Conservation (phyloP, 2,329 filamentous ascomycete species). For the Fusarium sp. region DNA sequence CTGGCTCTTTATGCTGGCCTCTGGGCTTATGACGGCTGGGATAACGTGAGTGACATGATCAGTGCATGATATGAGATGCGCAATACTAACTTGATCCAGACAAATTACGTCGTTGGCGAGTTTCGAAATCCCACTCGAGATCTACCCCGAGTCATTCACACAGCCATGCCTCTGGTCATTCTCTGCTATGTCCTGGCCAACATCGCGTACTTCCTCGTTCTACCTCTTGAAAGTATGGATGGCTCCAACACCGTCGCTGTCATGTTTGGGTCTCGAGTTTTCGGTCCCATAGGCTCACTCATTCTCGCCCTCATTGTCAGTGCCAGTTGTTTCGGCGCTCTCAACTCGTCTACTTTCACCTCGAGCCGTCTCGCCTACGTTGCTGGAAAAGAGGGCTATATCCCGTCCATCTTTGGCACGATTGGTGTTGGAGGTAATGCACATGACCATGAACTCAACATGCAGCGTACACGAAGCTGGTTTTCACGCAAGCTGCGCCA, state of each 20-base stretch:
- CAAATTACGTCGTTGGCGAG: constrained; percentile 97
- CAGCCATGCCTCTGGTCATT: constrained; percentile 94
- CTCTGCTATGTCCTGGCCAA: constrained; percentile 90
- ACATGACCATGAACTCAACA: constrained; percentile 53
- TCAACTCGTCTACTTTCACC: constrained; percentile 95
- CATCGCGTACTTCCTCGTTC: constrained; percentile 91
- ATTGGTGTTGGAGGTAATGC: constrained; percentile 72
- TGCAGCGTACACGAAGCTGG: constrained; percentile 63
- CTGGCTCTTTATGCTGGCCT: constrained; percentile 94
- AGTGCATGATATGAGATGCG: neutral
- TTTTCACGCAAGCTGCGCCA: constrained; percentile 65
- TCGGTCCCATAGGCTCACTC: constrained; percentile 83
- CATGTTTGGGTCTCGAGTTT: constrained; percentile 88
- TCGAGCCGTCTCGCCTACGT: constrained; percentile 91
- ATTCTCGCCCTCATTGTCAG: constrained; percentile 89
- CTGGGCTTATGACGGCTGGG: constrained; percentile 99
- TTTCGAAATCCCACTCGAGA: constrained; percentile 92
- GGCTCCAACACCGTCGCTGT: constrained; percentile 95
- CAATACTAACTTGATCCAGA: constrained; percentile 60
- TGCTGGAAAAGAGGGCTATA: constrained; percentile 93
- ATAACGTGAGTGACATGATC: constrained; percentile 75
- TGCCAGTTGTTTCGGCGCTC: constrained; percentile 90
- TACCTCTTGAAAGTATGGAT: constrained; percentile 82
- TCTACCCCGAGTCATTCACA: constrained; percentile 93
- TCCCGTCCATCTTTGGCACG: constrained; percentile 83